phyloP scores from a whole-genome alignment of 768 basidiomycete genomes.

The Panus rudis region DNA sequence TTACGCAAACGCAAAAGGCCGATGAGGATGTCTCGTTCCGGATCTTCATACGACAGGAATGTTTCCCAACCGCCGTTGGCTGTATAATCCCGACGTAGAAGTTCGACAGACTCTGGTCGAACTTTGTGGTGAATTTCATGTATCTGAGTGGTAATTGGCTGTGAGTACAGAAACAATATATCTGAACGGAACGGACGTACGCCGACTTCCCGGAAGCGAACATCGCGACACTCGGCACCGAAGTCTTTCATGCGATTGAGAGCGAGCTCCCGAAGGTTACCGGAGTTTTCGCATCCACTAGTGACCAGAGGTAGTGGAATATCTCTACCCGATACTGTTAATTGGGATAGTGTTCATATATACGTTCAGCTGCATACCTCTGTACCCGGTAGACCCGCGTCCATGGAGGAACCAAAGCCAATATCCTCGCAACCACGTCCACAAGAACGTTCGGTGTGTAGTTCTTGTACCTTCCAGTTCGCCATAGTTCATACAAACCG shows the following conservation, averaged over 20 bases:
- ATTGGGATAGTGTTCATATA: neutral
- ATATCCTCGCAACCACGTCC: conserved; percentile 92
- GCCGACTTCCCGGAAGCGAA: conserved; percentile 96
- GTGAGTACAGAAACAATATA: conserved; percentile 3
- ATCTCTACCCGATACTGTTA: conserved; percentile 46
- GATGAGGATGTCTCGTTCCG: conserved; percentile 92
- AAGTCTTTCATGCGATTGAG: conserved; percentile 99
- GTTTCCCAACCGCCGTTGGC: conserved; percentile 99
- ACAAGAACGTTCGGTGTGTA: conserved; percentile 99
- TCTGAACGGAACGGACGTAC: conserved; percentile 40
- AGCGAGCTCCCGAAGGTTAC: conserved; percentile 93
- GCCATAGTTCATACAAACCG: conserved; percentile 91
- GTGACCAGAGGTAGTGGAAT: conserved; percentile 95
- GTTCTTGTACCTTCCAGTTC: conserved; percentile 97
- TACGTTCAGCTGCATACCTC: conserved; percentile 39
- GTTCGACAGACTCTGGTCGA: conserved; percentile 89
- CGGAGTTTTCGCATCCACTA: conserved; percentile 96
- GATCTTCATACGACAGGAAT: conserved; percentile 98
- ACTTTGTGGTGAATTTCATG: conserved; percentile 99
- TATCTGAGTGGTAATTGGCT: conserved; percentile 44
- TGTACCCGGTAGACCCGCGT: conserved; percentile 98
- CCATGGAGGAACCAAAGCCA: conserved; percentile 97
- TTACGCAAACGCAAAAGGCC: conserved; percentile 88
- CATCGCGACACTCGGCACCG: conserved; percentile 94
- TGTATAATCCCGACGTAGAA: conserved; percentile 89